Evolutionary conservation across 345 rosid species (phyloP).

Genomic region (Salix viminalis): DNA sequence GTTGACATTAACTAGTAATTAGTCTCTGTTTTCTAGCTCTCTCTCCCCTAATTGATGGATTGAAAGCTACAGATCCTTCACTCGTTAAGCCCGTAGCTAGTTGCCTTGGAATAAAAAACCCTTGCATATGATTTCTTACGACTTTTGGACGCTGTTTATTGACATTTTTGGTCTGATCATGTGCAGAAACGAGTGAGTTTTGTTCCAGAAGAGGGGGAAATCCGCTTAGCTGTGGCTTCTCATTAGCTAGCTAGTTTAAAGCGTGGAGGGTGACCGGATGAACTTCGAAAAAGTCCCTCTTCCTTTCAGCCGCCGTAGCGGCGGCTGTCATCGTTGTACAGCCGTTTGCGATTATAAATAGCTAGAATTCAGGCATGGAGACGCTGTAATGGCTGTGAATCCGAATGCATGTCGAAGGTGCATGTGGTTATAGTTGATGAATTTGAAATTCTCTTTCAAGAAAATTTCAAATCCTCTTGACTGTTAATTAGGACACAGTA

Average conservation of each 20-base stretch:
- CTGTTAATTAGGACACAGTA: not conserved
- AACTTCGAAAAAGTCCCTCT: not conserved
- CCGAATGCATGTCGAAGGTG: not conserved
- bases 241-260: slow-evolving; percentile 6
- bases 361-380: not conserved
- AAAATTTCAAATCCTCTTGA: not conserved
- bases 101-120: not conserved
- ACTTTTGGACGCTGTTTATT: not conserved
- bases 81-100: not conserved
- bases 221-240: slow-evolving; percentile 60
- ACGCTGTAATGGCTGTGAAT: not conserved
- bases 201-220: slow-evolving; percentile 51
- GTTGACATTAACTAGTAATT: not conserved
- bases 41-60: not conserved
- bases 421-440: not conserved
- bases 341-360: not conserved
- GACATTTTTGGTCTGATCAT: not conserved
- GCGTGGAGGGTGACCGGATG: not conserved
- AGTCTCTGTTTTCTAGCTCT: not conserved
- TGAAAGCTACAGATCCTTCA: not conserved
- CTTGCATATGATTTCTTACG: not conserved
- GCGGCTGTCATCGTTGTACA: not conserved
- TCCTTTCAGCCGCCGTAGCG: not conserved
- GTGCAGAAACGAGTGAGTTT: slow-evolving; percentile 89
- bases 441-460: not conserved